Evolutionary conservation across 345 rosid genomes (phyloP), one percentile per base, ranked within the genome.

Genomic region (Psidium guajava): DNA sequence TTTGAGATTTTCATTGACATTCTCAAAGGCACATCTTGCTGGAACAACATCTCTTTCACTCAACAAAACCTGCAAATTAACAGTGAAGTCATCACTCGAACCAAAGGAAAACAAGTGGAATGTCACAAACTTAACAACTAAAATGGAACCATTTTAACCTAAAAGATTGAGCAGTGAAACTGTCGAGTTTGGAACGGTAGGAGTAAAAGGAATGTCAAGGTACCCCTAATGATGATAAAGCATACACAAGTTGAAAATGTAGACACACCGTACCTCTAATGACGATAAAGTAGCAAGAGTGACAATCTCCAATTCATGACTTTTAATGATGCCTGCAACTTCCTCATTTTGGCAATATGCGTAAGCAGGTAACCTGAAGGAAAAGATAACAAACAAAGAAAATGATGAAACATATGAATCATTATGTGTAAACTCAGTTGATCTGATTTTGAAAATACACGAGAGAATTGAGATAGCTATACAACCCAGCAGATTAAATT

Each of bases 261-360:
- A 32, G 32, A 69, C 77, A 18, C 77, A 36, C 10, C 28, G 44
- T 90, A 96, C 99, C 98, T 92, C 86, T 22, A 96, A 86, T 86
- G 98, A 94, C 36, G 95, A 94, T 86, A 95, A 85, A 22, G 91
- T 86, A n/a, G 99, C 96, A 84, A 97, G 99, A 58, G 98, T 95
- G 84, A 87, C 81, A 81, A 96, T 96, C 93, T 96, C 98, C 87
- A 97, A 87, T 88, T 94, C 90, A 84, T 86, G 94, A 85, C 94
- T 88, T 84, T 81, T 83, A 20, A 97, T 91, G 50, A 91, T 88
- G 74, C 90, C 92, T 11, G 89, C 90, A 44, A 92, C 93, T 86
- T 87, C 90, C 27, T 93, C 92, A 88, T 85, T 92, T 86, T 91
- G 96, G 93, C 98, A 95, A 83, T 93, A 89, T 25, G 94, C 97